Base-by-base conservation (phyloP, 768 basidiomycete genomes). In the Auriscalpium vulgare region DNA sequence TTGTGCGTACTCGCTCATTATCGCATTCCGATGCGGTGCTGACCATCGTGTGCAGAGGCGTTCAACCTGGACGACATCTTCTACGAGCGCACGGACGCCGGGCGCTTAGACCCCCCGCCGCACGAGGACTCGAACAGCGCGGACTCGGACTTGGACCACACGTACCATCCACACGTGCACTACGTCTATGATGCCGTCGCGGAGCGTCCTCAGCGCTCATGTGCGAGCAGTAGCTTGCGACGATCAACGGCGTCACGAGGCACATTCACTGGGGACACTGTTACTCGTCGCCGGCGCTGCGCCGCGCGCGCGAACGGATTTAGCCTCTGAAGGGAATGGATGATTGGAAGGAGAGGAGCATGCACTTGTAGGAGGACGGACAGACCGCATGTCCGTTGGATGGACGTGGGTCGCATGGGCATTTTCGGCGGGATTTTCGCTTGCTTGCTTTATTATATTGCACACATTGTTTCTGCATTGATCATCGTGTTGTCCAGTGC, bases 181-280 rank as follows among this genome's bases (percentile, higher is more conserved):
- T 94, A 87, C 69, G 91, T 88, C n/a, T 97, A 97, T 68, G 93
- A 97, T 66, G 93, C 93, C 0, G 91, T 86, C 6, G 91, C 91
- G 23, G 92, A 95, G 68, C 80, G 88, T 59, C 82, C 82, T 51
- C 74, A 79, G 61, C 76, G 83, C 74, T 81, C 55, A 73, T 87
- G 53, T 70, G 71, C 56, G 76, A 81, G 59, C 76, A 56, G 0
- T 54, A 67, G 23, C 62, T 68, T 45, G 61, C 61, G 16, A 54
- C 66, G 8, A 63, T 66, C 10, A 68, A 63, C 36, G 64, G 66
- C 4, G 4, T 3, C 11, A 11, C 17, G 2, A 19, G 2, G 47
- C 47, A 16, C 8, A 29, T 29, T 29, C 5, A 29, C 23, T 29
- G 23, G 23, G 5, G 23, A 29, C n/a, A n/a, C n/a, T 29, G 23